phyloP scores from a whole-genome alignment of 2,329 filamentous ascomycete genomes.

The Bipolaris oryzae region DNA sequence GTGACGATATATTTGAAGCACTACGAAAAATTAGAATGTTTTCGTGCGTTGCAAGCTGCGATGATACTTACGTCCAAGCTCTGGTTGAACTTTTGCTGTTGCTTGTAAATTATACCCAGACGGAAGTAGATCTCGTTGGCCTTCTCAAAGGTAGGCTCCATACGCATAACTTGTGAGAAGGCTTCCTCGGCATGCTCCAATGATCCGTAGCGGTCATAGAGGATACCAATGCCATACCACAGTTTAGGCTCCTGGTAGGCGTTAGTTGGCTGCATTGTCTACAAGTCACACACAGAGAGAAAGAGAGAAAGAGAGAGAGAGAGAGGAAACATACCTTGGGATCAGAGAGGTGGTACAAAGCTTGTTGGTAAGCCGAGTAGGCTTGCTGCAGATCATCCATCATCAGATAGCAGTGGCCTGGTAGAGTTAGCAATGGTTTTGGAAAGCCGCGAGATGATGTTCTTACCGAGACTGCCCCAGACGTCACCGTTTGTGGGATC shows the following conservation, averaged over 20 bases:
- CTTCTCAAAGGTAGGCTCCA: slow-evolving; percentile 97
- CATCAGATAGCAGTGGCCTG: slow-evolving; percentile 98
- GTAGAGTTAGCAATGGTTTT: slow-evolving; percentile 19
- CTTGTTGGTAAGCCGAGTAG: slow-evolving; percentile 95
- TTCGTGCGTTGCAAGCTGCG: neutral
- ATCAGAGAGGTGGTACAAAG: slow-evolving; percentile 87
- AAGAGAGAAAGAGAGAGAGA: too few species aligned
- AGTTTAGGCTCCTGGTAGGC: slow-evolving; percentile 82
- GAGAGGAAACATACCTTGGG: slow-evolving; percentile 71
- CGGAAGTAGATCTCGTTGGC: slow-evolving; percentile 99
- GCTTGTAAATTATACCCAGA: slow-evolving; percentile 99
- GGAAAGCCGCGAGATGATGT: slow-evolving; percentile 7
- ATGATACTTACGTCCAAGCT: slow-evolving; percentile 78
- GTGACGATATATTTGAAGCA: slow-evolving; percentile 98
- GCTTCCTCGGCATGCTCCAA: slow-evolving; percentile 97
- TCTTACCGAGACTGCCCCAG: slow-evolving; percentile 89
- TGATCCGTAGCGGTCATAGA: slow-evolving; percentile 95
- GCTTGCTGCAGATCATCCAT: slow-evolving; percentile 97
- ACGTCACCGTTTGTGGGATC: slow-evolving; percentile 91
- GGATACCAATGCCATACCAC: slow-evolving; percentile 98
- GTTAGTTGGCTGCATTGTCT: slow-evolving; percentile 9
- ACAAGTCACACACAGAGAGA: too few species aligned
- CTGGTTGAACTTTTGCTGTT: slow-evolving; percentile 90
- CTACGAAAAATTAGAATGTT: slow-evolving; percentile 55
- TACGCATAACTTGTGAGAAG: slow-evolving; percentile 98